phyloP scores from a whole-genome alignment of 2,329 filamentous ascomycete genomes.

The Pseudogymnoascus sp. region DNA sequence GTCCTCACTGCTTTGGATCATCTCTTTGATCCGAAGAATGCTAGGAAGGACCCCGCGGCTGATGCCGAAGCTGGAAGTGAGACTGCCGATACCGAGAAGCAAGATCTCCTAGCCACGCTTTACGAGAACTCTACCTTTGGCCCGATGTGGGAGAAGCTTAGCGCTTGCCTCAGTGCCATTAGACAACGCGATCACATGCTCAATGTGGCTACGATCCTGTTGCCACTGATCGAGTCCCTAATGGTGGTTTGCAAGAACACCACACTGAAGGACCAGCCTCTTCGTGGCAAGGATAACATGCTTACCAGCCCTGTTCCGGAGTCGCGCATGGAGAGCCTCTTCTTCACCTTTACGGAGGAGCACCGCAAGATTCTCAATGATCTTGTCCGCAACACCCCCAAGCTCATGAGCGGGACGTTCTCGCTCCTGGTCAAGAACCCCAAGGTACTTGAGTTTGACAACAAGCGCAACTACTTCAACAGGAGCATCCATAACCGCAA shows the following conservation, averaged over 20 bases:
- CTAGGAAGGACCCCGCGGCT: conserved; percentile 32
- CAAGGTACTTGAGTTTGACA: conserved; percentile 97
- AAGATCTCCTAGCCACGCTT: conserved; percentile 75
- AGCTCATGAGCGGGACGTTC: conserved; percentile 97
- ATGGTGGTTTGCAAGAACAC: conserved; percentile 99
- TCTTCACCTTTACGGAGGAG: conserved; percentile 96
- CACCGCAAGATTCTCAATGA: conserved; percentile 97
- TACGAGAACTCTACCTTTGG: conserved; percentile 90
- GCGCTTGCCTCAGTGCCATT: conserved; percentile 79
- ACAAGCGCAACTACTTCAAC: conserved; percentile 98
- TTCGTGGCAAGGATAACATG: conserved; percentile 53
- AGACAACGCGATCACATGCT: conserved; percentile 90
- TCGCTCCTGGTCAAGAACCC: conserved; percentile 95
- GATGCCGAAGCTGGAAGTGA: conserved; percentile 46
- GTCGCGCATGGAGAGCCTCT: conserved; percentile 74
- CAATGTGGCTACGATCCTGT: conserved; percentile 89
- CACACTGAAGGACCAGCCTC: conserved; percentile 37
- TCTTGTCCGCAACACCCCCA: conserved; percentile 91
- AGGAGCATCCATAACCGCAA: conserved; percentile 76
- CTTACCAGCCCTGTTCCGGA: conserved; percentile 72
- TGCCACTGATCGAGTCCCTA: conserved; percentile 88
- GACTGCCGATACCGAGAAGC: conserved; percentile 54
- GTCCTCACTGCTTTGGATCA: conserved; percentile 92
- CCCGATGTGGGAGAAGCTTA: conserved; percentile 85
- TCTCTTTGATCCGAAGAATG: conserved; percentile 77